Evolutionary conservation across 129 eudicot species (phyloP), one percentile per base, ranked within the genome.

Genomic region (Oenanthe sinensis): DNA sequence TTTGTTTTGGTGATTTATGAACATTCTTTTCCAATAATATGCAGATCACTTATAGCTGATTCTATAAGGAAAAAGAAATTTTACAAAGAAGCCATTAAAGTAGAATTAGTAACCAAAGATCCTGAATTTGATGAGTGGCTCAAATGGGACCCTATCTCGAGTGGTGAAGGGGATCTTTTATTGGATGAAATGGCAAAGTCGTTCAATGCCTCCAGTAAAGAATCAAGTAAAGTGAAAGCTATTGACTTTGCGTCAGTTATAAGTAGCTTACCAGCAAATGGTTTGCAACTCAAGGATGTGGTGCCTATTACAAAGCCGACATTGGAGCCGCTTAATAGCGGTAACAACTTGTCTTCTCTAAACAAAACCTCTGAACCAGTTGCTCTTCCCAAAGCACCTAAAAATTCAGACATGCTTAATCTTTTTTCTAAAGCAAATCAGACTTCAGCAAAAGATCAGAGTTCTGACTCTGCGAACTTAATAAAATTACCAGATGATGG

Each of bases 131-230:
- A 79, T 82, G 95, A 92, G 47, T 87, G 92, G 94, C 90, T 95
- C 36, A 83, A 88, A 65, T 91, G 97, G 99, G 99, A 95, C 83
- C 99, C 99, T 14, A 84, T 95, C 24, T 95, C 96, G 55, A 95
- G 95, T 78, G 99, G 96, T 65, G 97, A 92, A 37, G 99, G 97
- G 81, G 96, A 95, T 79, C 79, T 95, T 82, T 84, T 85, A 55
- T 75, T 95, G 80, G 95, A 92, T 76, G 99, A 92, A 80, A 83
- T 91, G 87, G 96, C 88, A 74, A 95, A 88, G 80, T 86, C 90
- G 19, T 95, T 92, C 78, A 79, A 86, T 72, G 79, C 78, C 8
- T 80, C 90, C n/a, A 77, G 39, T 69, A 90, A 81, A 48, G 86
- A 71, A 65, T 70, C 82, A 17, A 82, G 87, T 75, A 67, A 83